Conservation (phyloP, 805 yeast species). For the Nakazawaea laoshanensis region DNA sequence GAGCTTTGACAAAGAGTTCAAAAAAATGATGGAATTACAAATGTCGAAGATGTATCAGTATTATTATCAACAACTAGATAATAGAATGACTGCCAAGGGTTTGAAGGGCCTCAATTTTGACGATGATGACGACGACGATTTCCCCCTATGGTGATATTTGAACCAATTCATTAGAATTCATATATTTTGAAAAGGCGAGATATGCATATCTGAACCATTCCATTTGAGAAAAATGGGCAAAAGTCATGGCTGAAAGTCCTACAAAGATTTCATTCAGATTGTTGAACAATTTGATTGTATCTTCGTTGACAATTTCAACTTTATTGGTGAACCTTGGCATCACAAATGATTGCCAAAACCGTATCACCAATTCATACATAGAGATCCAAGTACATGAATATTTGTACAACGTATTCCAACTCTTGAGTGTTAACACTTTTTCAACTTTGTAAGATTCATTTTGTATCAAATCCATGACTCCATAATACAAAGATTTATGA, state of each 20-base stretch:
- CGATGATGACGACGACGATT: slow-evolving; percentile 13
- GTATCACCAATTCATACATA: slow-evolving; percentile 20
- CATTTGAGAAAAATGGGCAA: slow-evolving; percentile 84
- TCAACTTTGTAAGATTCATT: slow-evolving; percentile 7
- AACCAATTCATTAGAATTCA: slow-evolving; percentile 64
- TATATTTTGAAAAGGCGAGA: slow-evolving; percentile 69
- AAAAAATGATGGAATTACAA: slow-evolving; percentile 11
- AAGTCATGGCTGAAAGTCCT: slow-evolving; percentile 62
- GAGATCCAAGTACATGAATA: slow-evolving; percentile 40
- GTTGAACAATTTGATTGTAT: slow-evolving; percentile 28
- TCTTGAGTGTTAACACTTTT: slow-evolving; percentile 19
- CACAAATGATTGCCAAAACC: no score
- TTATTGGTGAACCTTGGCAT: not conserved
- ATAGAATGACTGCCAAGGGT: slow-evolving; percentile 8
- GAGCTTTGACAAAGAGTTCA: slow-evolving; percentile 16
- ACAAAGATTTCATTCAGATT: slow-evolving; percentile 31
- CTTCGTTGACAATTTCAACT: slow-evolving; percentile 11
- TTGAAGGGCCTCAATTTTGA: slow-evolving; percentile 1
- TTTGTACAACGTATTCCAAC: slow-evolving; percentile 30
- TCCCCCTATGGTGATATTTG: slow-evolving; percentile 10
- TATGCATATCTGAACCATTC: slow-evolving; percentile 93
- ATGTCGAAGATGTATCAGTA: slow-evolving; percentile 13
- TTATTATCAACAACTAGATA: slow-evolving; percentile 13
- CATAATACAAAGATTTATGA: slow-evolving; percentile 58
- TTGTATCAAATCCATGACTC: slow-evolving; percentile 30